Evolutionary conservation across 306 rosid genomes (phyloP).

Genomic region (Oemleria cerasiformis): DNA sequence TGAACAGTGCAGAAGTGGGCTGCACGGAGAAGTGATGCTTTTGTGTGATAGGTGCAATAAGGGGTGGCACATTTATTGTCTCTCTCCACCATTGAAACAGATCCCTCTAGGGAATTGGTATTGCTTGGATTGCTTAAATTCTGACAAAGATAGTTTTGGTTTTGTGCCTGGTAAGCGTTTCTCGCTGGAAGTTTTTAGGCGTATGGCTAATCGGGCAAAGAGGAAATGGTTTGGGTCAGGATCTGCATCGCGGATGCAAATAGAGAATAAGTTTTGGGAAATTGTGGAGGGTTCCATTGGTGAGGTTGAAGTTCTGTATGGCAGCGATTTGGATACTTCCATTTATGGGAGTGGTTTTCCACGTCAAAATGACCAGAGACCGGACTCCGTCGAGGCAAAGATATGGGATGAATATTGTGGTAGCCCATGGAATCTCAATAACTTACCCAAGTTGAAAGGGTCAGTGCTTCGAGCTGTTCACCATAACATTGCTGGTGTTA

Average conservation of each 20-base stretch:
- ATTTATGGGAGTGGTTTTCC: conserved; percentile 92
- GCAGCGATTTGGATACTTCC: conserved; percentile 94
- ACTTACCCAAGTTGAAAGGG: conserved; percentile 90
- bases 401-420: conserved; percentile 77
- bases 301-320: conserved; percentile 95
- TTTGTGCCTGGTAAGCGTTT: conserved; percentile 84
- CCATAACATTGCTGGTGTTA: conserved; percentile 94
- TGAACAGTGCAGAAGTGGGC: conserved; percentile 88
- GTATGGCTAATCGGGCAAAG: conserved; percentile 70
- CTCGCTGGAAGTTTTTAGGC: conserved; percentile 78
- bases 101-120: conserved; percentile 92
- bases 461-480: conserved; percentile 85
- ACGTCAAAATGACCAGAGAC: conserved; percentile 56
- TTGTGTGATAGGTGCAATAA: conserved; percentile 91
- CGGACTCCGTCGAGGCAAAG: conserved; percentile 58
- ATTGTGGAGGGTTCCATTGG: conserved; percentile 93
- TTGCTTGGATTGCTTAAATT: conserved; percentile 87
- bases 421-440: conserved; percentile 95
- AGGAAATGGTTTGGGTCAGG: conserved; percentile 94
- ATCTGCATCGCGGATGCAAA: conserved; percentile 72
- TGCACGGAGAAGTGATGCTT: conserved; percentile 97
- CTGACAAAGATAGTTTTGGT: conserved; percentile 88
- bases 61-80: conserved; percentile 97
- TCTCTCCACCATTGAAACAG: conserved; percentile 85
- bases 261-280: conserved; percentile 97